These are phyloP conservation scores for Elaphomyces granulatus DNA, from an alignment of 495 filamentous ascomycete species.

Conservation along the genomic window DNA sequence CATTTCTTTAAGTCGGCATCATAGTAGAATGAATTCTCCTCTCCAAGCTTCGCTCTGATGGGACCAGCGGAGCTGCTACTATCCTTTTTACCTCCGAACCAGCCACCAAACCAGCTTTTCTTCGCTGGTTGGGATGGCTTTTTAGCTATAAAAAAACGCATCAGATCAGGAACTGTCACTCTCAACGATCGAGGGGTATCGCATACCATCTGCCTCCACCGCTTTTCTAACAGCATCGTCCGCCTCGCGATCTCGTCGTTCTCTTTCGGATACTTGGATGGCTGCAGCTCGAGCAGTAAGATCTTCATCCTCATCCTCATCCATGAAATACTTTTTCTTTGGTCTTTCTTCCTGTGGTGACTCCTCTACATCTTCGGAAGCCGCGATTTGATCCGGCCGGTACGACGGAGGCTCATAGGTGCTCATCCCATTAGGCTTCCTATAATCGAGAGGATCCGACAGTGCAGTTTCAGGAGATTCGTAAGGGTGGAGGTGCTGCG, in stretches of 20 bases:
- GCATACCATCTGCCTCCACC: constrained; percentile 69
- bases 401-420: constrained; percentile 28
- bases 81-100: constrained; percentile 71
- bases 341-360: constrained; percentile 39
- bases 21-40: constrained; percentile 84
- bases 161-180: too few species aligned
- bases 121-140: constrained; percentile 37
- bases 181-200: background rate
- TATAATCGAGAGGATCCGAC: constrained; percentile 5
- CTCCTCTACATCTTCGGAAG: constrained; percentile 12
- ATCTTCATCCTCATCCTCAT: constrained; percentile 48
- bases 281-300: constrained; percentile 36
- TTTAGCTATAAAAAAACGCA: constrained; percentile 5
- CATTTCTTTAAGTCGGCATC: constrained; percentile 91
- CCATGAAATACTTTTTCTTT: constrained; percentile 69
- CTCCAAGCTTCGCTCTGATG: constrained; percentile 88
- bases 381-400: constrained; percentile 8
- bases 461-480: constrained; percentile 15
- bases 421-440: constrained; percentile 5
- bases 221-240: constrained; percentile 72
- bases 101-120: constrained; percentile 76
- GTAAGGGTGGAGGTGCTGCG: constrained; percentile 14
- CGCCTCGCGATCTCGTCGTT: constrained; percentile 36
- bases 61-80: constrained; percentile 39
- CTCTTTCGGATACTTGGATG: constrained; percentile 38